These are phyloP conservation scores for Puccinia polysora DNA, from an alignment of 1,284 basidiomycete species.

Conservation along the genomic window DNA sequence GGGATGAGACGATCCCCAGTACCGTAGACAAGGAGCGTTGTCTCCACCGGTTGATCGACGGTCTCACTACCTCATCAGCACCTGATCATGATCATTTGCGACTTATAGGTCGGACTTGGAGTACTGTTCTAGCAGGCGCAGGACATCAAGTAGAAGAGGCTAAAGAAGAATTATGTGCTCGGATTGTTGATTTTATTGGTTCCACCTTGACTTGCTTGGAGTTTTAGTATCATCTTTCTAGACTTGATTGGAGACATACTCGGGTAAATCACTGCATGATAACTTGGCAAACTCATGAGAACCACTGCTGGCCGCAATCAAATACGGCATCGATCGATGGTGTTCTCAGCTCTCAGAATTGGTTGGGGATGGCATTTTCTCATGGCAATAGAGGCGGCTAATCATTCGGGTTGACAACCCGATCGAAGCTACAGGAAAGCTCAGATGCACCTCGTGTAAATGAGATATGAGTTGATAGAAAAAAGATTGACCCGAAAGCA, in stretches of 20 bases:
- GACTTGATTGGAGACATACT: background rate
- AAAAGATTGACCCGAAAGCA: no score
- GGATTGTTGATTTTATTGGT: constrained; percentile 27
- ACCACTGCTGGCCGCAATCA: no score
- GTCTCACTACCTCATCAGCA: background rate
- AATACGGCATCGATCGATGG: background rate
- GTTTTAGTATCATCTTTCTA: background rate
- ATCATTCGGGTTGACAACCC: no score
- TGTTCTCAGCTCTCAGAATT: no score
- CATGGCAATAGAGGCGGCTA: no score
- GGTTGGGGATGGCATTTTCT: no score
- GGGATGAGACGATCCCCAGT: constrained; percentile 25
- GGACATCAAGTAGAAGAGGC: constrained; percentile 24
- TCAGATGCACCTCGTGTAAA: no score
- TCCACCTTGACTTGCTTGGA: constrained; percentile 2
- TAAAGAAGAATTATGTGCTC: constrained; percentile 11
- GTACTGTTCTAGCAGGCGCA: constrained; percentile 15
- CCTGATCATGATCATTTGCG: constrained; percentile 8
- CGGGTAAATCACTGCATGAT: background rate
- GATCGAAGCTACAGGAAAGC: no score
- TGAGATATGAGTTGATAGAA: no score
- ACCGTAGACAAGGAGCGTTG: constrained; percentile 15
- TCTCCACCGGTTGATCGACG: background rate
- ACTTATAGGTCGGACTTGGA: constrained; percentile 11
- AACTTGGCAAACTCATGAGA: no score